Percentiles rank a stretch among this genome's conserved stretches.
Conservation (phyloP, 208 protist genomes). For the Trypanosoma brucei region DNA sequence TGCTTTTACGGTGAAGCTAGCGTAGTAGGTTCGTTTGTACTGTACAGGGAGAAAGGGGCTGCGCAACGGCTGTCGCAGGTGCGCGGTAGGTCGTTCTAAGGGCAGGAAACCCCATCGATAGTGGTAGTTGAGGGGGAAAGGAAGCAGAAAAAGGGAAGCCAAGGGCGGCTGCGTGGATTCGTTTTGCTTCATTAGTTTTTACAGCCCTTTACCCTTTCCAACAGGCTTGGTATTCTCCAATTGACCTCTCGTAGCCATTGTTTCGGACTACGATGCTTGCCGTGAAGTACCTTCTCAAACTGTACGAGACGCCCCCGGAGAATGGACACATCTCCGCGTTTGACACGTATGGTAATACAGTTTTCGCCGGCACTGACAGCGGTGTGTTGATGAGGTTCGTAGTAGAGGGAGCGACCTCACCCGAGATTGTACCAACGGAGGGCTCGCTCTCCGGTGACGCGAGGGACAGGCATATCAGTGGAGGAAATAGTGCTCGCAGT, state of each 20-base stretch:
- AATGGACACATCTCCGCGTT: slow-evolving; percentile 63
- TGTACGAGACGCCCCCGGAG: slow-evolving; percentile 46
- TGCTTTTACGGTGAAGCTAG: no score
- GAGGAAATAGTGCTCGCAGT: not conserved
- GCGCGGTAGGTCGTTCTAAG: no score
- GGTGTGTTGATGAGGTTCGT: slow-evolving; percentile 53
- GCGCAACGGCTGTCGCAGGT: not conserved
- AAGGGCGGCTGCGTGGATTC: no score
- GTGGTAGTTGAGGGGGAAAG: not conserved
- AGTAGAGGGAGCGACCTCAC: slow-evolving; percentile 25
- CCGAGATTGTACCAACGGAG: slow-evolving; percentile 2
- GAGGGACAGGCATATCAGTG: not conserved
- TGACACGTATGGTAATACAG: slow-evolving; percentile 41
- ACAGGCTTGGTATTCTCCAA: no score
- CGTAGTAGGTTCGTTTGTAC: no score
- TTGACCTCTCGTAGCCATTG: no score
- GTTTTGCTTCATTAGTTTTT: no score
- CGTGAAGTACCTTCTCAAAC: slow-evolving; percentile 43
- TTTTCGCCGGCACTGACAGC: slow-evolving; percentile 61
- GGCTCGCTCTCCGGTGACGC: not conserved
- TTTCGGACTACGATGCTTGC: slow-evolving; percentile 32
- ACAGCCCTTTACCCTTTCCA: no score
- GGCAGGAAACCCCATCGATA: no score
- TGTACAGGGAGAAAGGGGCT: not conserved
- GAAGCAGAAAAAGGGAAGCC: not conserved